A percentile compares a stretch with the other conserved stretches of the same genome.
These are phyloP conservation scores for Obba rivulosa DNA, from an alignment of 768 basidiomycete genomes.

Conservation along the genomic window DNA sequence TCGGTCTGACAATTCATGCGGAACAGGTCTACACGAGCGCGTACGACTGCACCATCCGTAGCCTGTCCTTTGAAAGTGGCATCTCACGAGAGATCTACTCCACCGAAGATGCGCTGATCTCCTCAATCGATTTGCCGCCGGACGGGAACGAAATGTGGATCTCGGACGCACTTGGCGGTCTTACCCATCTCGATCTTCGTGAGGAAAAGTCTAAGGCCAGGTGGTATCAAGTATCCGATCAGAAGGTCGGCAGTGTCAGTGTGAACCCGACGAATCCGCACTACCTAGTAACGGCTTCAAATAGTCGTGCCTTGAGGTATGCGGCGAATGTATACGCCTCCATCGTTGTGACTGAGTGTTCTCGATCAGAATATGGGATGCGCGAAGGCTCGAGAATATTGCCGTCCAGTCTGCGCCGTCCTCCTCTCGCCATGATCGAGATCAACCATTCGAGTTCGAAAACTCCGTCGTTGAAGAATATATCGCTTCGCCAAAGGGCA, in stretches of 20 bases:
- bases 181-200: slow-evolving; percentile 73
- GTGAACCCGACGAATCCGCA: slow-evolving; percentile 67
- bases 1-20: background rate
- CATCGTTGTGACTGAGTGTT: slow-evolving; percentile 2
- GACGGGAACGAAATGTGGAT: slow-evolving; percentile 81
- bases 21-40: slow-evolving; percentile 71
- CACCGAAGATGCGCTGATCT: slow-evolving; percentile 56
- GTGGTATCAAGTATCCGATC: slow-evolving; percentile 60
- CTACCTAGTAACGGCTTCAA: slow-evolving; percentile 71
- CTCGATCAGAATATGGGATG: slow-evolving; percentile 68
- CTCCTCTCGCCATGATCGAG: background rate
- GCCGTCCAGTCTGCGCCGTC: slow-evolving; percentile 21
- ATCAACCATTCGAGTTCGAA: slow-evolving; percentile 27
- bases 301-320: slow-evolving; percentile 68
- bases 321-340: no score
- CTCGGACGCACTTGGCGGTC: slow-evolving; percentile 65
- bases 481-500: slow-evolving; percentile 45
- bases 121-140: slow-evolving; percentile 64
- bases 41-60: slow-evolving; percentile 76
- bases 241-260: slow-evolving; percentile 77
- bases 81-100: slow-evolving; percentile 66
- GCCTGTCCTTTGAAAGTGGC: slow-evolving; percentile 66
- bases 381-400: slow-evolving; percentile 53
- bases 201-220: slow-evolving; percentile 47
- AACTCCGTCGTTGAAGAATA: slow-evolving; percentile 44